phyloP scores from a whole-genome alignment of 2,329 filamentous ascomycete genomes.

The Fusarium agapanthi region DNA sequence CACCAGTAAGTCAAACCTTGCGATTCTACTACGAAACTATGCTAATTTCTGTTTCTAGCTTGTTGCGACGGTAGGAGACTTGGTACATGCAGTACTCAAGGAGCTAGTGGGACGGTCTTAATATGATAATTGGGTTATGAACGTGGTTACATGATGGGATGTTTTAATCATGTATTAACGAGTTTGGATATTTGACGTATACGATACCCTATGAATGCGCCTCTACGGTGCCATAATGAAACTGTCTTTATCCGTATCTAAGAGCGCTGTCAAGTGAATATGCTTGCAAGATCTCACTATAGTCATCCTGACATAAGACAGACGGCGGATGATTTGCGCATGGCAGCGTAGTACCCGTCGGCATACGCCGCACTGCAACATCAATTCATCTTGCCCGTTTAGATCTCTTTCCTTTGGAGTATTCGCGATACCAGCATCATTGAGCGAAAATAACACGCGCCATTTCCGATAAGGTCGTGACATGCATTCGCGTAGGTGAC shows the following conservation, averaged over 20 bases:
- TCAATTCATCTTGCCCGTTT: not conserved
- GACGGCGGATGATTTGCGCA: not conserved
- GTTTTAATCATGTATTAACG: slow-evolving; percentile 5
- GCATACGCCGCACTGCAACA: not conserved
- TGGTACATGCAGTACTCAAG: slow-evolving; percentile 46
- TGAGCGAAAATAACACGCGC: not conserved
- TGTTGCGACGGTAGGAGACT: slow-evolving; percentile 46
- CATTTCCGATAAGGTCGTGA: not conserved
- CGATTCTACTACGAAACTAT: not conserved
- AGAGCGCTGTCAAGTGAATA: not conserved
- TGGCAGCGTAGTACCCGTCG: not conserved
- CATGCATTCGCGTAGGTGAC: not conserved
- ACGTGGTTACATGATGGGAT: not conserved
- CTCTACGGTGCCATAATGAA: not conserved
- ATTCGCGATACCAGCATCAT: not conserved
- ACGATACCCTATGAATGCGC: not conserved
- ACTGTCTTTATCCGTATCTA: not conserved
- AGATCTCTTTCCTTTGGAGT: not conserved
- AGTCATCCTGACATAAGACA: not conserved
- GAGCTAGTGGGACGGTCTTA: slow-evolving; percentile 40
- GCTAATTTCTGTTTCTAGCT: slow-evolving; percentile 32
- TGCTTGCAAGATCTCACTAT: not conserved
- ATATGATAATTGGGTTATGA: not conserved
- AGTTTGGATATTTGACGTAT: not conserved
- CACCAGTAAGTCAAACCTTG: slow-evolving; percentile 22